These are phyloP conservation scores for Trypanosoma cruzi DNA, from an alignment of 208 protist genomes.

Conservation along the genomic window DNA sequence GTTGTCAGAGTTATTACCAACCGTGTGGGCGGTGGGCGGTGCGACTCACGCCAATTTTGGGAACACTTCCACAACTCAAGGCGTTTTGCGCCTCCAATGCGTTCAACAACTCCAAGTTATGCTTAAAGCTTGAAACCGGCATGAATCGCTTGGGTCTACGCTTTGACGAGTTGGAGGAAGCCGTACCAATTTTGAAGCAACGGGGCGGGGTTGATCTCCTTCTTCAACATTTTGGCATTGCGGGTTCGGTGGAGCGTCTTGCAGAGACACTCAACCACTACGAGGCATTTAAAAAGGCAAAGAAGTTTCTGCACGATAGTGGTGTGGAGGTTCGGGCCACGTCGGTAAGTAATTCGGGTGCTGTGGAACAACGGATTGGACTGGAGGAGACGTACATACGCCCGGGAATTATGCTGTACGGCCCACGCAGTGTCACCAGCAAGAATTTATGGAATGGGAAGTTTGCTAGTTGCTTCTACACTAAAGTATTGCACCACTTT, in stretches of 20 bases:
- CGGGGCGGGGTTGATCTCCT: slow-evolving; percentile 46
- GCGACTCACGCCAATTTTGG: slow-evolving; percentile 38
- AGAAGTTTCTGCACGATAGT: slow-evolving; percentile 32
- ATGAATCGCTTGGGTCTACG: slow-evolving; percentile 57
- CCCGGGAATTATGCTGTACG: slow-evolving; percentile 59
- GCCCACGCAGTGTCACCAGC: slow-evolving; percentile 36
- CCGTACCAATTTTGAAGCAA: slow-evolving; percentile 38
- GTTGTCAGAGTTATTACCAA: slow-evolving; percentile 42
- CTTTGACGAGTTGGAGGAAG: slow-evolving; percentile 30
- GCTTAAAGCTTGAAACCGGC: slow-evolving; percentile 53
- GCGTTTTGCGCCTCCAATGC: slow-evolving; percentile 36
- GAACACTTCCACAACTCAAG: slow-evolving; percentile 34
- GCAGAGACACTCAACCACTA: slow-evolving; percentile 37
- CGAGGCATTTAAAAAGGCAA: slow-evolving; percentile 40
- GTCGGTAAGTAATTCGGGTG: slow-evolving; percentile 52
- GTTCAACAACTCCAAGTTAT: slow-evolving; percentile 47
- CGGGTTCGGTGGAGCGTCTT: slow-evolving; percentile 40
- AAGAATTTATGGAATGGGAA: slow-evolving; percentile 39
- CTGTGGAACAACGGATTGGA: slow-evolving; percentile 44
- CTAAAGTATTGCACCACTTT: slow-evolving; percentile 51
- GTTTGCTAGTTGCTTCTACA: slow-evolving; percentile 45
- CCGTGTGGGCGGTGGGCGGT: slow-evolving; percentile 24
- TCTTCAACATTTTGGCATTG: slow-evolving; percentile 58
- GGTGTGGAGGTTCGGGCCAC: slow-evolving; percentile 54
- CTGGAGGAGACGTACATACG: slow-evolving; percentile 54